Evolutionary conservation across 306 rosid species (phyloP), one percentile per base, ranked within the genome.

Genomic region (Parietaria judaica): DNA sequence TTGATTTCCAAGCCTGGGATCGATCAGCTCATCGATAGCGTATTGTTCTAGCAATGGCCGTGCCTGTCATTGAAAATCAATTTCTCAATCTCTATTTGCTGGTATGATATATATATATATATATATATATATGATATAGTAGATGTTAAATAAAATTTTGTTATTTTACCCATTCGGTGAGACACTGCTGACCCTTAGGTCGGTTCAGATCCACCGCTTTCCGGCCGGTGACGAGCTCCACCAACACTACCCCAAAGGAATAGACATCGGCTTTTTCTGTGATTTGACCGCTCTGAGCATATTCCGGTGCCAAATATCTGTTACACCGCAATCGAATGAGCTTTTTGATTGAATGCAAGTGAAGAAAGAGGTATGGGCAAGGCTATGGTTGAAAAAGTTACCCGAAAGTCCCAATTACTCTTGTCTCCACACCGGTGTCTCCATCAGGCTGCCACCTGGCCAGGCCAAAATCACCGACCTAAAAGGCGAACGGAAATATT

Each of bases 381-480:
- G 58, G 43, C 62, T 66, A 15, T 16, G 54, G 45, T 61, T 23
- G 60, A 67, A 1, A 60, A 73, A 8, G 3, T 38, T 76, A 94
- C 99, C 99, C 99, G 61, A 94, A 94, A 38, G 99, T 94, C 82
- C 99, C 99, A 63, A 94, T 94, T 9, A 94, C 97, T 79, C 99
- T 76, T 3, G 99, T 94, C 60, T 94, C 99, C 63, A 94, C 97
- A 56, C 97, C 99, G 0, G 80, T 74, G 64, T 88, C 99, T 61
- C 97, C 99, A 63, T 94, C 99, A 7, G 99, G 99, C 75, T 94
- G 99, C 99, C 99, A 94, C 80, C 99, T 86, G 31, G 99, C 99
- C 9, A 94, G 80, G 54, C 99, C 99, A 73, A 94, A 94, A 76
- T 94, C 99, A 59, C 99, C 99, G 71, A 94, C 97, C 99, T 94